Conservation (phyloP, 108 stramenopile species). For the Cyclotella sp. region DNA sequence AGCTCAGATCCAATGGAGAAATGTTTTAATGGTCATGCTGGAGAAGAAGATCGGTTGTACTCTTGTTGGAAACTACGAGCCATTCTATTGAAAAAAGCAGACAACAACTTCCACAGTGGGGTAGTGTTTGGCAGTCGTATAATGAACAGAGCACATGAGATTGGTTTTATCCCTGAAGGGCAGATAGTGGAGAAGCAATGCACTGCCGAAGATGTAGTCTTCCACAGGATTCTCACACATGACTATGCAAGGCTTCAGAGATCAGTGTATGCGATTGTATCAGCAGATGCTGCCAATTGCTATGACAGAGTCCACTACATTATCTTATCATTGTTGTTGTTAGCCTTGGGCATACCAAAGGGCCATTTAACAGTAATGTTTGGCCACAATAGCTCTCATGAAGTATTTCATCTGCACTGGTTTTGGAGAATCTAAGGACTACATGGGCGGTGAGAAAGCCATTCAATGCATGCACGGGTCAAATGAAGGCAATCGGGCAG, state of each 20-base stretch:
- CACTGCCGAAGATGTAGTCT: slow-evolving; percentile 31
- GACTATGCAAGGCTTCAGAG: slow-evolving; percentile 7
- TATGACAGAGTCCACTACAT: slow-evolving; percentile 29
- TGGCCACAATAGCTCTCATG: slow-evolving; percentile 19
- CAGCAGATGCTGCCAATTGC: slow-evolving; percentile 27
- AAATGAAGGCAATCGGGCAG: slow-evolving; percentile 34
- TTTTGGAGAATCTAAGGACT: slow-evolving; percentile 22
- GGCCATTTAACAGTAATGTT: too few relatives aligned
- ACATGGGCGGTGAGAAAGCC: not conserved
- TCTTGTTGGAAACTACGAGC: too few relatives aligned
- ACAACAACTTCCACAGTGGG: slow-evolving; percentile 20
- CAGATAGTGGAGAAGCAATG: slow-evolving; percentile 10
- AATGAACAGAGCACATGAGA: slow-evolving; percentile 1
- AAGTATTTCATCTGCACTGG: slow-evolving; percentile 34
- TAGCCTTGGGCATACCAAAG: not conserved
- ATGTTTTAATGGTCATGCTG: too few relatives aligned
- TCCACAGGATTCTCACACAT: slow-evolving; percentile 17
- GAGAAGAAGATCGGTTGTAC: too few relatives aligned
- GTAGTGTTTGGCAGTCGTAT: slow-evolving; percentile 14
- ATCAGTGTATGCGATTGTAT: not conserved
- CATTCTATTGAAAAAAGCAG: too few relatives aligned
- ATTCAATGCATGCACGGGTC: slow-evolving; percentile 20
- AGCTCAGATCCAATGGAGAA: too few relatives aligned
- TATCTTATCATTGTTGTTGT: slow-evolving; percentile 2
- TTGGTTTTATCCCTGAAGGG: slow-evolving; percentile 27